Base-by-base conservation (phyloP, 2,329 filamentous ascomycete genomes). In the Alternaria rosae region DNA sequence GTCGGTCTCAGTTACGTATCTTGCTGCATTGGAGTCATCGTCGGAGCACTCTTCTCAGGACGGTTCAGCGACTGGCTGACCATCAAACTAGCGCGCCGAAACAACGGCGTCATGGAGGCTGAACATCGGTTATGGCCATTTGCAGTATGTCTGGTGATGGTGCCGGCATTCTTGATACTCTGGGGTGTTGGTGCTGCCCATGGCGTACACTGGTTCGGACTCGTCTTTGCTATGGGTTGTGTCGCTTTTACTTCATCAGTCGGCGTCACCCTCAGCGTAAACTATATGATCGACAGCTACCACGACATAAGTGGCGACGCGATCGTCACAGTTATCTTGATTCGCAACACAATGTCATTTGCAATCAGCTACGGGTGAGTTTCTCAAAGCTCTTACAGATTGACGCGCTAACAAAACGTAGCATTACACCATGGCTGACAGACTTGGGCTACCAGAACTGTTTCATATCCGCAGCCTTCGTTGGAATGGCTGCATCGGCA, bases 181-280 rank as follows among this genome's bases (percentile, higher is more conserved):
- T 86, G 84, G 83, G 85, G 85, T 28, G 81, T 86, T 0, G 84
- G 84, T 6, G 83, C 84, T 3, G 82, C 82, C 43, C 78, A 83
- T 32, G 64, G 78, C 5, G 67, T 85, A n/a, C 84, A 85, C 45
- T 84, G 82, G 82, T 79, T 85, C 45, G 85, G 83, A 1, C 71
- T 83, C 6, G 73, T 86, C 4, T 79, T 85, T 30, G 83, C 81
- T 1, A 84, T 85, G 79, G 82, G 81, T 5, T 66, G 61, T 44
- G 41, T 73, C 4, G 70, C 70, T 1, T 72, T 71, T 15, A 69
- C 67, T 1, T 71, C 70, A 13, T 58, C 57, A 32, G 30, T 85
- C 41, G 83, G 82, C 2, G 66, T 83, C 11, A 80, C 81, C 28
- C 63, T 85, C 8, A 79, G 75, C 23, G 75, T 85, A 21, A 77